Evolutionary conservation across 2,329 filamentous ascomycete species (phyloP), one percentile per base, ranked within the genome.

Genomic region (Clarireedia homoeocarpa): DNA sequence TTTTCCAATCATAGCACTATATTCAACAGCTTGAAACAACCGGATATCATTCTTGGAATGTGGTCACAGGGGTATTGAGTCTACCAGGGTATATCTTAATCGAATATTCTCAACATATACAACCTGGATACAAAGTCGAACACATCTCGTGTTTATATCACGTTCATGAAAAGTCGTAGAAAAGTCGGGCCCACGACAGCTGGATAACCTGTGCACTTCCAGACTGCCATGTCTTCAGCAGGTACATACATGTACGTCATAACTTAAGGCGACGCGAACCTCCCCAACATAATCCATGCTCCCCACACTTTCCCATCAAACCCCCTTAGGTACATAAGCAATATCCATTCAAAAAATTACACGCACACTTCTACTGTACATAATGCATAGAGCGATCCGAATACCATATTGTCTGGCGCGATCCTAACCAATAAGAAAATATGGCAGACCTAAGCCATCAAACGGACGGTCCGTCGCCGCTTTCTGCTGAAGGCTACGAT

Each of bases 401-500:
- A 48, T 9, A 23, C 26, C n/a, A 14, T 39, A 23, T 48, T n/a
- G 26, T 53, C 34, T 48, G 15, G 53, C 17, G 20, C 53, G 39
- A n/a, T 45, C 53, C 34, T 30, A 34, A 30, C 20, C 14, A 44
- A 52, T 53, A 51, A 48, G 17, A 36, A 10, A 55, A 52, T 46
- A 70, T 70, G 68, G 68, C 68, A 48, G 68, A 70, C 52, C 47
- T 67, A 24, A 50, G 57, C 27, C 61, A 63, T 63, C 67, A 67
- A 47, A 77, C 74, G 48, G 75, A 79, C 61, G 77, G 76, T 27
- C 75, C 75, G 40, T 82, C 83, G 62, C 85, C 77, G 36, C 72
- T 73, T 48, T 83, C 83, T 63, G 83, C 75, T 42, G 77, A 85
- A 61, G 81, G 80, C 47, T 91, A 86, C 73, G 86, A 94, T 70